A percentile compares a stretch with the other conserved stretches of the same genome.
Conservation (phyloP, 208 protist genomes). For the Lotmaria passim region DNA sequence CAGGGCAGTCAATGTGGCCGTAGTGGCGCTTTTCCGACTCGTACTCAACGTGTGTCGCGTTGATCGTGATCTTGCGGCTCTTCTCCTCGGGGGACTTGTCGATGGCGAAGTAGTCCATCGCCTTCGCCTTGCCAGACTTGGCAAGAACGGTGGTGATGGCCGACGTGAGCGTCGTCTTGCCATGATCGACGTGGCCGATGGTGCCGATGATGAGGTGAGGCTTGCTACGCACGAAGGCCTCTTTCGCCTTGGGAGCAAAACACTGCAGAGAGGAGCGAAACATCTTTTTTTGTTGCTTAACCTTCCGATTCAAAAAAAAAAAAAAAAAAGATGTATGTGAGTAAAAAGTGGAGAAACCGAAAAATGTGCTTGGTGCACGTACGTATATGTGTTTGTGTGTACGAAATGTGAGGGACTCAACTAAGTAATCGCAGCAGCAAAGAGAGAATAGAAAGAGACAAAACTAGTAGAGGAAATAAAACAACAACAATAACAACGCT, state of each 20-base stretch:
- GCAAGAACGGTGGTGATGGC: conserved; percentile 96
- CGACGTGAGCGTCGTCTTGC: conserved; percentile 99
- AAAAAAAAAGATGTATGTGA: neutral
- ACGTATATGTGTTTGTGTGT: too few species aligned
- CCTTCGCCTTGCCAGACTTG: conserved; percentile 83
- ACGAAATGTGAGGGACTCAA: too few species aligned
- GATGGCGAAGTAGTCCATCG: conserved; percentile 97
- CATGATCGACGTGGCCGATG: conserved; percentile 99
- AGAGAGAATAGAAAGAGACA: too few species aligned
- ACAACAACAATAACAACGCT: too few species aligned
- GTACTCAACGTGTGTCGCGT: conserved; percentile 98
- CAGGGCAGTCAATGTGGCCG: conserved; percentile 99
- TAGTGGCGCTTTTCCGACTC: conserved; percentile 98
- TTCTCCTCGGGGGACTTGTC: conserved; percentile 99
- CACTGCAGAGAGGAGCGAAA: conserved; percentile 42
- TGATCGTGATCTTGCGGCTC: conserved; percentile 99
- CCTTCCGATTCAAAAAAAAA: too few species aligned
- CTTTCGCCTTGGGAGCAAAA: conserved; percentile 56
- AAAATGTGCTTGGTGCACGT: too few species aligned
- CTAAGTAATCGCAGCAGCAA: too few species aligned
- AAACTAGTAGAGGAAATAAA: too few species aligned
- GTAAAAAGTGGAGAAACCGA: neutral
- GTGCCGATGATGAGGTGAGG: conserved; percentile 99
- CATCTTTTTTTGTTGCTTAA: conserved; percentile 12
- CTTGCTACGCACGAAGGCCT: conserved; percentile 94